Evolutionary conservation across 2,329 filamentous ascomycete genomes (phyloP).

Genomic region (Colletotrichum brevisporum): DNA sequence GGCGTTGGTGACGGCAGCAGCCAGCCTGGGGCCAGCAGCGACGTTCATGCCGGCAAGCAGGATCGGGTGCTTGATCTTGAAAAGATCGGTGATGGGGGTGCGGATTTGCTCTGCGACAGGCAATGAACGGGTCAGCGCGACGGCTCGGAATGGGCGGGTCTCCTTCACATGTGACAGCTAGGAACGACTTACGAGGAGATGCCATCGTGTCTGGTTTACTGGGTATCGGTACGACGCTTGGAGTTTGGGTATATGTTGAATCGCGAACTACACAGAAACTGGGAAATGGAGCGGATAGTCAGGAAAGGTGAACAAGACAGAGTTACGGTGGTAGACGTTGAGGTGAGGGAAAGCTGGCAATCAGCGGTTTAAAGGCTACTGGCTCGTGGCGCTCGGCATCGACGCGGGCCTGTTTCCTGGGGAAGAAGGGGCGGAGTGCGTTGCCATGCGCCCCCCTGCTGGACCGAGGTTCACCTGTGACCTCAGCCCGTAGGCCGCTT

Average conservation of each 20-base stretch:
- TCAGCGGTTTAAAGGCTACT: slow-evolving; percentile 34
- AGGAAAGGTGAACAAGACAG: slow-evolving; percentile 18
- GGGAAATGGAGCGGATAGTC: slow-evolving; percentile 28
- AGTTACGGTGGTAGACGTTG: not conserved
- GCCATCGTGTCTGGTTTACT: slow-evolving; percentile 71
- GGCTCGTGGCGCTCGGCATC: slow-evolving; percentile 30
- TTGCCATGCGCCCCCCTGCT: slow-evolving; percentile 38
- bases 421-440: slow-evolving; percentile 40
- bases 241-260: slow-evolving; percentile 32
- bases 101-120: slow-evolving; percentile 81
- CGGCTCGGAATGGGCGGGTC: not conserved
- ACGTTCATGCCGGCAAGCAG: slow-evolving; percentile 99
- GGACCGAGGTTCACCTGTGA: slow-evolving; percentile 43
- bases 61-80: slow-evolving; percentile 97
- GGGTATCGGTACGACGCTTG: not conserved
- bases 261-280: slow-evolving; percentile 37
- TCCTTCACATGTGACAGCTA: slow-evolving; percentile 35
- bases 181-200: slow-evolving; percentile 79
- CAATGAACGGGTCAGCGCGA: slow-evolving; percentile 43
- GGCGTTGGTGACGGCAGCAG: slow-evolving; percentile 96
- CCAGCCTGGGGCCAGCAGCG: slow-evolving; percentile 94
- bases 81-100: slow-evolving; percentile 93
- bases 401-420: slow-evolving; percentile 30
- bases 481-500: slow-evolving; percentile 23
- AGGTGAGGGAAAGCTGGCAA: slow-evolving; percentile 17